Evolutionary conservation across 2,329 filamentous ascomycete genomes (phyloP), one percentile per base, ranked within the genome.

Genomic region (Didymella arachidicola): DNA sequence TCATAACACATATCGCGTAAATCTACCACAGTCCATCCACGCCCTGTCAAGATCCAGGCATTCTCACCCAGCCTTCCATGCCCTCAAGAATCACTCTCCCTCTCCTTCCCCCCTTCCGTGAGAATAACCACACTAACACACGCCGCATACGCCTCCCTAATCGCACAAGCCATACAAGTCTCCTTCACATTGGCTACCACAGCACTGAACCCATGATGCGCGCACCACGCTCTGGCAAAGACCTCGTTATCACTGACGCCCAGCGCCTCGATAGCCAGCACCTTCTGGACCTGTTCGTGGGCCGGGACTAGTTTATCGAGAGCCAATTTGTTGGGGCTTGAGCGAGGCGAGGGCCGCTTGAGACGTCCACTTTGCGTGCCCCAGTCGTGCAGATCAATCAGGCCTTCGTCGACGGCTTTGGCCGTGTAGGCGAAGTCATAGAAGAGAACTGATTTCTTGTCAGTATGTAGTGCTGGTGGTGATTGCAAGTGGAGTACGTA

Each of bases 201-300:
- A 1, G 90, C 89, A 69, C 84, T 87, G 67, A 91, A 77, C 2
- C 90, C 90, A 85, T 89, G 91, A 68, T 91, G 88, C 54, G 88
- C 85, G 72, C 89, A 92, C 90, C 90, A 93, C 7, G 90, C 89
- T 61, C 90, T 80, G 1, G 88, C 89, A 67, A 93, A 83, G 4
- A 92, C 89, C 75, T 92, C 90, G 65, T 92, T 92, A 74, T 92
- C 90, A 47, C 81, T 81, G 22, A 89, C 88, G 0, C 90, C 90
- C 72, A 90, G 87, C 0, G 89, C 88, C 77, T 92, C 88, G 14
- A 92, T 82, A 4, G 89, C 87, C 8, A 93, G 79, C 3, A 93
- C 89, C 65, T 85, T 84, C 64, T 89, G 88, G 26, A 86, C 67
- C 32, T 75, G 72, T 55, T 73, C 65, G 46, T 75, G 71, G 2